Percentiles rank a stretch among this genome's conserved stretches.
phyloP scores from a whole-genome alignment of 164 flowering plant species.

The Platanus orientalis region DNA sequence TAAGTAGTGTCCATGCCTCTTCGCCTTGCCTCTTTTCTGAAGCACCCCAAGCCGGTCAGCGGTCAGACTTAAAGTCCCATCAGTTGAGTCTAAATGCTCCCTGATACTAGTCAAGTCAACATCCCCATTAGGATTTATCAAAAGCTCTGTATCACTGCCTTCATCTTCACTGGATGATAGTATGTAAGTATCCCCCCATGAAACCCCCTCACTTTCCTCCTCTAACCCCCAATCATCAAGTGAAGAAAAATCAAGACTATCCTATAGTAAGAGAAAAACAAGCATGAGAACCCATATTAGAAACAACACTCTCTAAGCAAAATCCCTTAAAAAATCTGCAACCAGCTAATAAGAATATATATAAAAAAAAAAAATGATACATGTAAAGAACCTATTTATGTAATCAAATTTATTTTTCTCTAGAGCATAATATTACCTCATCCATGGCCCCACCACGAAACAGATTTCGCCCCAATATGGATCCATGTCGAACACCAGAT shows the following conservation, averaged over 20 bases:
- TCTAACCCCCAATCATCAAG: conserved; percentile 42
- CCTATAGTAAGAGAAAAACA: conserved; percentile 26
- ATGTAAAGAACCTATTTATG: no score
- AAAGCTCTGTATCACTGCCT: conserved; percentile 65
- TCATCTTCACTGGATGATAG: conserved; percentile 87
- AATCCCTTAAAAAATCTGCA: neutral
- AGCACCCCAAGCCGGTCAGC: conserved; percentile 53
- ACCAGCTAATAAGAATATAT: no score
- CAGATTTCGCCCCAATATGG: conserved; percentile 1
- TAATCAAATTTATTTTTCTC: neutral
- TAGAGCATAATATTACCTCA: conserved; percentile 18
- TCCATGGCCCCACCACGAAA: conserved; percentile 22
- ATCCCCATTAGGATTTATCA: conserved; percentile 54
- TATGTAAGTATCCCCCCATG: conserved; percentile 18
- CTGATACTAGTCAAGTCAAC: conserved; percentile 48
- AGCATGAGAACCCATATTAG: no score
- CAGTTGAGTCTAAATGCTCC: conserved; percentile 24
- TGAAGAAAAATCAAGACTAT: conserved; percentile 29
- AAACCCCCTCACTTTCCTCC: conserved; percentile 28
- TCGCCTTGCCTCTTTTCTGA: conserved; percentile 34
- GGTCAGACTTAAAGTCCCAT: conserved; percentile 47
- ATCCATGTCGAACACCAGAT: conserved; percentile 2
- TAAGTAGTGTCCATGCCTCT: conserved; percentile 29
- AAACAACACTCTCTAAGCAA: neutral
- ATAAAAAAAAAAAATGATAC: no score